A percentile compares a stretch with the other conserved stretches of the same genome.
These are phyloP conservation scores for Vaccinium darrowii DNA, from an alignment of 148 eudicot genomes.

Conservation along the genomic window DNA sequence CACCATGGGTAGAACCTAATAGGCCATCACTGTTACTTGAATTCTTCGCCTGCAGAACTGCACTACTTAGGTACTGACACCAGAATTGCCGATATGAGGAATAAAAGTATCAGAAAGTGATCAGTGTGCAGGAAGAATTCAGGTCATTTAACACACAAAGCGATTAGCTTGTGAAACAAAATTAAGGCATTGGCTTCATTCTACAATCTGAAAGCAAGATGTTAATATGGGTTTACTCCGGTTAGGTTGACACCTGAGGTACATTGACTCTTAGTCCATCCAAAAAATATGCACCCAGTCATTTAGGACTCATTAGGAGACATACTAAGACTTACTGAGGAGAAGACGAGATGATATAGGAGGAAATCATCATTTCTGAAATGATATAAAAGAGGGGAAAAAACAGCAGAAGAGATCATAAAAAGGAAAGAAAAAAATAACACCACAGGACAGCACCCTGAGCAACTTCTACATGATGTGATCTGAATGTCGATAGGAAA, in stretches of 20 bases:
- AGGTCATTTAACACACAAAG: constrained; percentile 3
- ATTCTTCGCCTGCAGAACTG: constrained; percentile 93
- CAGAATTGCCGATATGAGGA: constrained; percentile 42
- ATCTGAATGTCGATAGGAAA: neutral
- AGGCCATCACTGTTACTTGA: constrained; percentile 51
- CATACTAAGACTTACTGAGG: too few relatives aligned
- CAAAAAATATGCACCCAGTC: neutral
- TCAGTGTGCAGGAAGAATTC: neutral
- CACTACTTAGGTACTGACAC: constrained; percentile 86
- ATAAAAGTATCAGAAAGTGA: constrained; percentile 17
- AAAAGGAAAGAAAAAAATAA: neutral
- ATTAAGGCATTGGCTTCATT: neutral
- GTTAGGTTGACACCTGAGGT: neutral
- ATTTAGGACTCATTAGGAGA: neutral
- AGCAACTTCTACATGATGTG: neutral
- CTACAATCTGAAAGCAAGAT: neutral
- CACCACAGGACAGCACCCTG: constrained; percentile 6
- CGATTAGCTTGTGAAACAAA: too few relatives aligned
- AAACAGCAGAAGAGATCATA: neutral
- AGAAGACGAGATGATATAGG: neutral
- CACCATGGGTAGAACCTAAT: constrained; percentile 48
- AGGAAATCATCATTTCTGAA: neutral
- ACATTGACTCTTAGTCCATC: neutral
- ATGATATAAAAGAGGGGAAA: neutral
- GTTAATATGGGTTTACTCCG: neutral